Base-by-base conservation (phyloP, 1,284 basidiomycete species). In the Pisolithus thermaeus region DNA sequence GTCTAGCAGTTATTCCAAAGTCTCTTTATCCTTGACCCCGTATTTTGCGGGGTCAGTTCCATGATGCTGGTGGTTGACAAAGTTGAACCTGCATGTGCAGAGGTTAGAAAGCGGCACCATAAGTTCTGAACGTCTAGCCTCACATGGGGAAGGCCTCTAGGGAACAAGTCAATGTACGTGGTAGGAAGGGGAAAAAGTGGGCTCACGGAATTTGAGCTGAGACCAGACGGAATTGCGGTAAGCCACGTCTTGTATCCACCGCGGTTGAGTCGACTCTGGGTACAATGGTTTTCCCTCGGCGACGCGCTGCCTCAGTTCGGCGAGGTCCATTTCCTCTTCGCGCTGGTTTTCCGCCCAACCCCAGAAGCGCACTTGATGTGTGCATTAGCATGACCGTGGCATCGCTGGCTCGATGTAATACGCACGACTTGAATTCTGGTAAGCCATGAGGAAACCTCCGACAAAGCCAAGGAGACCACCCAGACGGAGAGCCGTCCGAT, bases 391-490 rank as follows among this genome's bases (percentile, higher is more conserved):
- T 44, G 51, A 52, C 46, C 50, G 23, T 51, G 56, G 7, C 49
- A 50, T 51, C 8, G 16, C 40, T 28, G 43, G 52, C 55, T 54
- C 42, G 43, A 51, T 42, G 20, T 14, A 14, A 46, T 39, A 77
- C 90, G 68, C 65, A 93, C 92, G 77, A 61, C 85, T 87, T 38
- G 90, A 92, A 51, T 86, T 79, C 71, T 97, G 93, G 75, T 98
- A 98, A 18, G 96, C 93, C 52, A 96, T 71, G 61, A 98, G 69
- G 80, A 98, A 99, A 7, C 96, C 96, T 37, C 90, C 95, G 49
- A 83, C 61, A 78, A 90, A 76, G 67, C 96, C 78, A 71, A 87
- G 70, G 64, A 87, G 48, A 16, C 65, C 65, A 32, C 65, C 65
- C 25, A 67, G 67, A 42, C 65, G 65, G 22, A 67, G 61, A 45